Conservation (phyloP, 768 basidiomycete genomes). For the Krasilnikovozyma curviuscula region DNA sequence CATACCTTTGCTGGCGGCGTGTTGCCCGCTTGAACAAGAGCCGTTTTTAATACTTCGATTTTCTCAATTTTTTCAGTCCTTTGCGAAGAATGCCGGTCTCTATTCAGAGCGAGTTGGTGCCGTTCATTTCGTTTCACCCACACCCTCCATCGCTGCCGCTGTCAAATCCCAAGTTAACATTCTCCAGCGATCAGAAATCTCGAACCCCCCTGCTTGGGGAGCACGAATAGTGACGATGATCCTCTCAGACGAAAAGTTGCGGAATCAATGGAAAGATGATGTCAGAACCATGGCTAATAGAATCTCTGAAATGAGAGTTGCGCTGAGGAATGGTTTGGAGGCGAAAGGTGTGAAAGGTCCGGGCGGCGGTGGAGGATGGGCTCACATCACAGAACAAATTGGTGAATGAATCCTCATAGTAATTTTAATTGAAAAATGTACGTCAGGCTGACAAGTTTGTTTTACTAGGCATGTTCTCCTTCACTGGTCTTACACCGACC, state of each 20-base stretch:
- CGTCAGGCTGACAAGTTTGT: too few species aligned
- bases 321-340: constrained; percentile 44
- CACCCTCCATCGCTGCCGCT: constrained; percentile 45
- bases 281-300: constrained; percentile 81
- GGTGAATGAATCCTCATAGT: constrained; percentile 10
- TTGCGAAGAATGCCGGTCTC: constrained; percentile 68
- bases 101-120: constrained; percentile 90
- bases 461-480: constrained; percentile 73
- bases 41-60: too few species aligned
- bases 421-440: too few species aligned
- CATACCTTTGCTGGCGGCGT: too few species aligned
- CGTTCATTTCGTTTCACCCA: constrained; percentile 56
- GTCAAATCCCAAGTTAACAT: constrained; percentile 56
- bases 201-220: constrained; percentile 73
- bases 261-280: constrained; percentile 31
- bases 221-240: constrained; percentile 35
- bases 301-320: constrained; percentile 76
- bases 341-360: too few species aligned
- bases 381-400: constrained; percentile 88
- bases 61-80: constrained; percentile 11
- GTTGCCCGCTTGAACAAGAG: too few species aligned
- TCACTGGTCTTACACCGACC: constrained; percentile 17
- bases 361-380: constrained; percentile 86
- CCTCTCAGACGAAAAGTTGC: constrained; percentile 15
- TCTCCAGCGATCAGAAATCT: constrained; percentile 17